These are phyloP conservation scores for Eucalyptus curtisii DNA, from an alignment of 345 rosid species.

Conservation along the genomic window DNA sequence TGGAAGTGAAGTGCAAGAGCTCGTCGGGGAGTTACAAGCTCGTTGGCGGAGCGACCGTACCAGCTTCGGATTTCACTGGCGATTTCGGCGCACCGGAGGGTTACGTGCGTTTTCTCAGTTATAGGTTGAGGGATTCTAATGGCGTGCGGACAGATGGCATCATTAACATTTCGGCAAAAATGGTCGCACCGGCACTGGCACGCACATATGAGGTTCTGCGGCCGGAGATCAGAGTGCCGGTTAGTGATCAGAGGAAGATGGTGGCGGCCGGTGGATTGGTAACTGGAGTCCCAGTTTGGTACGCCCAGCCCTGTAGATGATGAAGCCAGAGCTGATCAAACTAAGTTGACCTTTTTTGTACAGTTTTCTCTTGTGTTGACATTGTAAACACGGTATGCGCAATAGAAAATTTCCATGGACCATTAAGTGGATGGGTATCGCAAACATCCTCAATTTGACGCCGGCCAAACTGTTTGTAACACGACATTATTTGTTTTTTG, in stretches of 20 bases:
- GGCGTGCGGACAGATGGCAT: conserved; percentile 35
- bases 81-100: conserved; percentile 25
- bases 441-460: not conserved
- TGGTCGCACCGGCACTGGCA: conserved; percentile 8
- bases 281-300: conserved; percentile 35
- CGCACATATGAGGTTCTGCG: not conserved
- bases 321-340: not conserved
- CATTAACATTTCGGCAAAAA: conserved; percentile 42
- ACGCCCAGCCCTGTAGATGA: not conserved
- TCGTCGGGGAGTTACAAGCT: not conserved
- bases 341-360: not conserved
- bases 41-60: conserved; percentile 30
- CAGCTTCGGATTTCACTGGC: conserved; percentile 47
- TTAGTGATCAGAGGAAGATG: not conserved
- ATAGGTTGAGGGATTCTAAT: conserved; percentile 34
- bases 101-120: conserved; percentile 53
- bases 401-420: not conserved
- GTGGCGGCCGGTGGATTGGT: conserved; percentile 6
- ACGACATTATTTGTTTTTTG: too few species aligned
- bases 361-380: not conserved
- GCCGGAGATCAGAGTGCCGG: not conserved
- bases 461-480: not conserved
- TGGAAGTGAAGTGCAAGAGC: conserved; percentile 27
- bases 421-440: not conserved
- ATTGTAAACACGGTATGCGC: not conserved